These are phyloP conservation scores for Exobasidium cylindrosporum DNA, from an alignment of 1,284 basidiomycete species.

Conservation along the genomic window DNA sequence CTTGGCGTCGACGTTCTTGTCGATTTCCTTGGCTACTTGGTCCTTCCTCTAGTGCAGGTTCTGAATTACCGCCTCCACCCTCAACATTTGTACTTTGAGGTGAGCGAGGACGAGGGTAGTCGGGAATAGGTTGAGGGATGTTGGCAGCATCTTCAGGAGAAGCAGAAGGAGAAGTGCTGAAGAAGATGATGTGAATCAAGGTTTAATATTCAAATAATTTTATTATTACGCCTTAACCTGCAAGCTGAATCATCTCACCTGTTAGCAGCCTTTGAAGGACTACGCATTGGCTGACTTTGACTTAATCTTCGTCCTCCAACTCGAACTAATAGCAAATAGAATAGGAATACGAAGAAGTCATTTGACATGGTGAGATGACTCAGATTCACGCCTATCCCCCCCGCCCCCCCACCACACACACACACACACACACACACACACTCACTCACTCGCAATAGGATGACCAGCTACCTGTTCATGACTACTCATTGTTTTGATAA, in stretches of 20 bases:
- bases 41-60: not conserved
- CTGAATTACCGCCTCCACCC: not conserved
- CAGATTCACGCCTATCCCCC: not conserved
- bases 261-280: conserved; percentile 3
- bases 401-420: too few species aligned
- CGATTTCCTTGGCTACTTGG: conserved; percentile 1
- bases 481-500: not conserved
- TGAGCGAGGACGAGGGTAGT: conserved; percentile 9
- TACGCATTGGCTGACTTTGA: conserved; percentile 11
- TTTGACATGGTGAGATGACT: not conserved
- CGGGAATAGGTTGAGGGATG: conserved; percentile 1
- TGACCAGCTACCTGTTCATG: conserved; percentile 11
- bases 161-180: not conserved
- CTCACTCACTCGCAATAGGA: conserved; percentile 10
- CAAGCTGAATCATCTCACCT: not conserved
- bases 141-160: not conserved
- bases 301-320: conserved; percentile 9
- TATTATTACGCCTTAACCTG: not conserved
- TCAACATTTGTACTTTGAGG: not conserved
- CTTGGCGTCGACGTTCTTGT: conserved; percentile 13
- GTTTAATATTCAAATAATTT: too few species aligned
- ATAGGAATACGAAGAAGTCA: not conserved
- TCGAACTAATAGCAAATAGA: not conserved
- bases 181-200: too few species aligned
- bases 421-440: too few species aligned